phyloP scores from a whole-genome alignment of 345 rosid species.

The Hibiscus trionum region DNA sequence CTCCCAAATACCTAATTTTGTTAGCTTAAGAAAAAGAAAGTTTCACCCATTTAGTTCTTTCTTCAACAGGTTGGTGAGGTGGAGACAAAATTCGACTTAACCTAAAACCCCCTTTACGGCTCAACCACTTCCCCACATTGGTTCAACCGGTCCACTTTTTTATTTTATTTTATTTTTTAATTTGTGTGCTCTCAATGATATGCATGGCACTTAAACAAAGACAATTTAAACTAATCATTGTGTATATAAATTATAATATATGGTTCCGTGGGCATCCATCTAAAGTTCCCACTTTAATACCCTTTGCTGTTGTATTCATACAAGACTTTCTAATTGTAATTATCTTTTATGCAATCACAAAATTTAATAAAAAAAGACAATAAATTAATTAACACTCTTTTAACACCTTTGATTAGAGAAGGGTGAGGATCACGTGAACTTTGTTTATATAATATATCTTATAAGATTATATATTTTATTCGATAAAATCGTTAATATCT shows the following conservation, averaged over 20 bases:
- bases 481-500: too few relatives aligned
- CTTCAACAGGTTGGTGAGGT: not conserved
- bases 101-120: conserved; percentile 3
- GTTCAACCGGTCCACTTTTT: not conserved
- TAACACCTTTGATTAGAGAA: too few relatives aligned
- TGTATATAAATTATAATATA: not conserved
- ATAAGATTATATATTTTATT: too few relatives aligned
- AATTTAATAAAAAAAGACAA: too few relatives aligned
- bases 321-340: too few relatives aligned
- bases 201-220: not conserved
- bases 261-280: too few relatives aligned
- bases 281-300: too few relatives aligned
- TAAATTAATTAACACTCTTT: too few relatives aligned
- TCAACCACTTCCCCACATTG: conserved; percentile 4
- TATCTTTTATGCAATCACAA: too few relatives aligned
- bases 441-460: too few relatives aligned
- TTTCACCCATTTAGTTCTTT: not conserved
- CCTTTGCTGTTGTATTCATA: too few relatives aligned
- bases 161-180: not conserved
- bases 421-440: too few relatives aligned
- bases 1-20: not conserved
- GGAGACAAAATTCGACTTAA: not conserved
- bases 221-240: not conserved
- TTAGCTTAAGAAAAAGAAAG: not conserved
- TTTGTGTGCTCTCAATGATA: not conserved